A percentile compares a stretch with the other conserved stretches of the same genome.
Conservation (phyloP, 345 rosid species). For the Clausena lansium region DNA sequence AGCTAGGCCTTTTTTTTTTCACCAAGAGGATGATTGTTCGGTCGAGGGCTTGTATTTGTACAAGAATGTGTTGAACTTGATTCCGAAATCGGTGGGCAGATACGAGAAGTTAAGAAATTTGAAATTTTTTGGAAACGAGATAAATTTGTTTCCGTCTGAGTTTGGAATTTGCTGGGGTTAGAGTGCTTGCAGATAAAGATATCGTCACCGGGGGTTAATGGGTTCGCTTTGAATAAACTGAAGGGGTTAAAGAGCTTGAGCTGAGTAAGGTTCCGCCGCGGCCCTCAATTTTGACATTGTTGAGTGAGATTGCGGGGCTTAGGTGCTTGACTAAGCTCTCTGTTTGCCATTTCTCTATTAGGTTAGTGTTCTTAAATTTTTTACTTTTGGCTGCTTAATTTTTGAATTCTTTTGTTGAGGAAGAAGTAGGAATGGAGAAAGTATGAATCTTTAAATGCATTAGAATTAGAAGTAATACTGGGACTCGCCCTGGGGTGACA, state of each 20-base stretch:
- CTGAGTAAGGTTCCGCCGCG: too few relatives aligned
- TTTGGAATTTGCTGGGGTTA: slow-evolving; percentile 62
- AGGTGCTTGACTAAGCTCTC: too few relatives aligned
- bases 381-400: slow-evolving; percentile 5
- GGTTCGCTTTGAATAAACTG: slow-evolving; percentile 59
- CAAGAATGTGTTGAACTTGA: too few relatives aligned
- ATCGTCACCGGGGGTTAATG: slow-evolving; percentile 58
- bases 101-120: too few relatives aligned
- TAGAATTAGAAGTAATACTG: background rate
- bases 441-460: background rate
- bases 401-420: background rate
- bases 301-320: too few relatives aligned
- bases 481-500: background rate
- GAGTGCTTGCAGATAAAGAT: slow-evolving; percentile 87
- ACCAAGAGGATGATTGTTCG: too few relatives aligned
- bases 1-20: too few relatives aligned
- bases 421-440: background rate
- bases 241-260: slow-evolving; percentile 84
- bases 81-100: too few relatives aligned
- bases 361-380: slow-evolving; percentile 38
- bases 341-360: too few relatives aligned
- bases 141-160: slow-evolving; percentile 69
- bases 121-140: too few relatives aligned
- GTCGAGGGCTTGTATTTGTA: slow-evolving; percentile 65
- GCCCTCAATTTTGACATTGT: too few relatives aligned